Percentiles rank a stretch among this genome's conserved stretches.
Conservation (phyloP, 106 monocot genomes). For the Amphibolis antarctica region DNA sequence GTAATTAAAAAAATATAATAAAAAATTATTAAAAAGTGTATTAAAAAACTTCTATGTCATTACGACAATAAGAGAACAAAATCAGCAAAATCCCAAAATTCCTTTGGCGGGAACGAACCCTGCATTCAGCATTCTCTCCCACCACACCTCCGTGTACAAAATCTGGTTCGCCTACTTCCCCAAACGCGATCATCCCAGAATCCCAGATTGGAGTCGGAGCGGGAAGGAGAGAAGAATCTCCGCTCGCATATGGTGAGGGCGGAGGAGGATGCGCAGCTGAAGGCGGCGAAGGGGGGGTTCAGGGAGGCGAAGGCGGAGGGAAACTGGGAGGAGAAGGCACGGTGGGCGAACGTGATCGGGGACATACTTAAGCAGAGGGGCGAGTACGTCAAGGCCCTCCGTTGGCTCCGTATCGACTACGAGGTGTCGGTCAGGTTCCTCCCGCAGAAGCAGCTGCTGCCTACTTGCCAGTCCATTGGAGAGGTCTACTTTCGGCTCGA, state of each 20-base stretch:
- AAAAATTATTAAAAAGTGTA: too few species aligned
- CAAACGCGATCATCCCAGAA: too few species aligned
- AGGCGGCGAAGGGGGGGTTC: conserved; percentile 52
- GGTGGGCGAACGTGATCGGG: conserved; percentile 82
- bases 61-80: too few species aligned
- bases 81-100: background rate
- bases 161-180: background rate
- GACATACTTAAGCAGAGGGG: conserved; percentile 66
- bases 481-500: conserved; percentile 75
- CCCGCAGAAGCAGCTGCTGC: conserved; percentile 76
- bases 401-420: conserved; percentile 83
- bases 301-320: conserved; percentile 48
- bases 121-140: background rate
- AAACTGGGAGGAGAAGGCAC: conserved; percentile 70
- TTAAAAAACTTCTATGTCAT: too few species aligned
- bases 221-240: too few species aligned
- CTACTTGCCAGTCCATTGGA: conserved; percentile 91
- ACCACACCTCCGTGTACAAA: background rate
- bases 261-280: conserved; percentile 50
- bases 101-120: background rate
- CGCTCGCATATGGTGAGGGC: conserved; percentile 14
- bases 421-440: conserved; percentile 61
- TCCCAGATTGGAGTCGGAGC: background rate
- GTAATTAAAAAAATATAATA: too few species aligned
- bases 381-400: conserved; percentile 79